Base-by-base conservation (phyloP, 768 basidiomycete genomes). In the Postia placenta region DNA sequence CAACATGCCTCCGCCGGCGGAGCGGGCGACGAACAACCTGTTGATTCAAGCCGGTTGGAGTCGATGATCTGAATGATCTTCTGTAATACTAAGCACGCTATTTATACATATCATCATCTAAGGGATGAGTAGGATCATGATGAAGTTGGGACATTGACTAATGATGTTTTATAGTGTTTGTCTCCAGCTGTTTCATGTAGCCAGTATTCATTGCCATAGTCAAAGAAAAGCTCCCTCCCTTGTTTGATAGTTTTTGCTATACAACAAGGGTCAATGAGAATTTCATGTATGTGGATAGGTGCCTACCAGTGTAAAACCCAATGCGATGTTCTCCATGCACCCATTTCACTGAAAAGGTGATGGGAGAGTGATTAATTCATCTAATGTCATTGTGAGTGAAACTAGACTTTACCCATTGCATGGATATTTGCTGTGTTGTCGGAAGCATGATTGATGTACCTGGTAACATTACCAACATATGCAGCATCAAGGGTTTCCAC, bases 391-490 rank as follows among this genome's bases (percentile, higher is more conserved):
- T 26, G 24, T 37, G n/a, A n/a, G n/a, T n/a, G n/a, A n/a, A n/a
- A n/a, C n/a, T n/a, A n/a, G n/a, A n/a, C n/a, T n/a, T n/a, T n/a
- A 48, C 37, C 38, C n/a, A 7, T 19, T 20, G 67, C 65, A 7
- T 40, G 45, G 14, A 54, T 54, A 48, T 60, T 62, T 5, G 44
- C 39, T 19, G 52, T 26, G 3, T 19, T 20, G 2, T 7, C 2
- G 1, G 2, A 24, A 1, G 22, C 39, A 45, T 74, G 71, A 52
- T 78, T 78, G 1, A 78, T 51, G 47, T 68, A 78, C 26, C 76
- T 62, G 0, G 69, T 74, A 37, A 67, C 61, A 58, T 79, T 76
- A 0, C 76, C 74, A 11, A 69, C 49, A 9, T 55, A 48, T n/a
- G 66, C 67, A 19, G 75, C 71, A 62, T 79, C 76, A 12, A 70